phyloP scores from a whole-genome alignment of 192 early-diverging fungal species.

The Backusella sp. region DNA sequence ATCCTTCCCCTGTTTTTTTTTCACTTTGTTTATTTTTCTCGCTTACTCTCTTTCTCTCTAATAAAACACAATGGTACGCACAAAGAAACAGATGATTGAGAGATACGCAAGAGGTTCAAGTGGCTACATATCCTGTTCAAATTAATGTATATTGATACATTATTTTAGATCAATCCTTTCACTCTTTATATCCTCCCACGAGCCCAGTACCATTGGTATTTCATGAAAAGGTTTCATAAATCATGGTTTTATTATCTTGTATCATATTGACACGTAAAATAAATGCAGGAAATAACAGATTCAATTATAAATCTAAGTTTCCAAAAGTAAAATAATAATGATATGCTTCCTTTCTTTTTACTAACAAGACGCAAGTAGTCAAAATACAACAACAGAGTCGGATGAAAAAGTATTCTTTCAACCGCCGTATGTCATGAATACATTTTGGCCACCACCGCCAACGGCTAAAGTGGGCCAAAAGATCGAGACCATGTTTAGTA shows the following conservation, averaged over 20 bases:
- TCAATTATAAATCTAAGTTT: not conserved
- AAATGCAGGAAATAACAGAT: not conserved
- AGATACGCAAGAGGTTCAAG: not conserved
- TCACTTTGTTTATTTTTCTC: not conserved
- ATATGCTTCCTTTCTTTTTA: not conserved
- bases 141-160: not conserved
- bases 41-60: not conserved
- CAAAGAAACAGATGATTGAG: conserved; percentile 7
- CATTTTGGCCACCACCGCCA: not conserved
- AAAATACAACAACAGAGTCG: not conserved
- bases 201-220: conserved; percentile 4
- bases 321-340: not conserved
- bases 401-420: conserved; percentile 3
- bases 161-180: not conserved
- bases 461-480: not conserved
- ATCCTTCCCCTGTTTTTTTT: not conserved
- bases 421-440: conserved; percentile 10
- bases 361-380: not conserved
- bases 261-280: not conserved
- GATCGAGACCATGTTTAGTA: conserved; percentile 11
- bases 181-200: not conserved
- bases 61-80: not conserved
- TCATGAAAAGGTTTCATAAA: not conserved
- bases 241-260: not conserved
- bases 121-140: too few relatives aligned